Conservation (phyloP, 2,329 filamentous ascomycete genomes). For the Curvularia spicifera region DNA sequence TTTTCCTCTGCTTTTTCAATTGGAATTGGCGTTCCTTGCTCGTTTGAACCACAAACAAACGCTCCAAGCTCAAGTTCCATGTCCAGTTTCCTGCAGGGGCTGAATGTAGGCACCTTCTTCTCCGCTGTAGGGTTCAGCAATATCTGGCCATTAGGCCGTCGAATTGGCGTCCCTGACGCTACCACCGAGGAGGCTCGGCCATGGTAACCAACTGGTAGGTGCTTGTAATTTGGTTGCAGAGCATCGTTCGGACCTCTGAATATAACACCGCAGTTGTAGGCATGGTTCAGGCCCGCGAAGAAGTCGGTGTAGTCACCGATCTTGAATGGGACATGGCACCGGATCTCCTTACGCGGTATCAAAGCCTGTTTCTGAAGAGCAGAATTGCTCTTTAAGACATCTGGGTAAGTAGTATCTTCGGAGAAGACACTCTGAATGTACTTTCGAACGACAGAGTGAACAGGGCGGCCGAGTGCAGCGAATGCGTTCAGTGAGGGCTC, state of each 20-base stretch:
- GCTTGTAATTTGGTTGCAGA: slow-evolving; percentile 80
- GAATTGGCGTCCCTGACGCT: slow-evolving; percentile 73
- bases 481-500: slow-evolving; percentile 74
- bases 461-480: slow-evolving; percentile 70
- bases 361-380: slow-evolving; percentile 64
- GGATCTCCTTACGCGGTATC: slow-evolving; percentile 64
- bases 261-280: slow-evolving; percentile 72
- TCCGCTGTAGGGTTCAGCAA: slow-evolving; percentile 67
- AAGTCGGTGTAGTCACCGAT: slow-evolving; percentile 89
- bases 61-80: slow-evolving; percentile 82
- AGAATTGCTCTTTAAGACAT: slow-evolving; percentile 68
- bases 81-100: slow-evolving; percentile 71
- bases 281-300: slow-evolving; percentile 81
- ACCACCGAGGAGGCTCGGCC: slow-evolving; percentile 78
- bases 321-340: slow-evolving; percentile 74
- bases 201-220: slow-evolving; percentile 83
- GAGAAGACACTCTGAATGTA: slow-evolving; percentile 72
- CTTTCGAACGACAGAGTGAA: slow-evolving; percentile 71
- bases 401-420: slow-evolving; percentile 63
- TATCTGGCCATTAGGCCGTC: slow-evolving; percentile 78
- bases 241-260: slow-evolving; percentile 76
- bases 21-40: slow-evolving; percentile 67
- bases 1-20: slow-evolving; percentile 71
- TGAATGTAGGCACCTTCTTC: slow-evolving; percentile 68
- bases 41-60: slow-evolving; percentile 71